Base-by-base conservation (phyloP, 2,329 filamentous ascomycete genomes). In the Samsoniella hepiali region DNA sequence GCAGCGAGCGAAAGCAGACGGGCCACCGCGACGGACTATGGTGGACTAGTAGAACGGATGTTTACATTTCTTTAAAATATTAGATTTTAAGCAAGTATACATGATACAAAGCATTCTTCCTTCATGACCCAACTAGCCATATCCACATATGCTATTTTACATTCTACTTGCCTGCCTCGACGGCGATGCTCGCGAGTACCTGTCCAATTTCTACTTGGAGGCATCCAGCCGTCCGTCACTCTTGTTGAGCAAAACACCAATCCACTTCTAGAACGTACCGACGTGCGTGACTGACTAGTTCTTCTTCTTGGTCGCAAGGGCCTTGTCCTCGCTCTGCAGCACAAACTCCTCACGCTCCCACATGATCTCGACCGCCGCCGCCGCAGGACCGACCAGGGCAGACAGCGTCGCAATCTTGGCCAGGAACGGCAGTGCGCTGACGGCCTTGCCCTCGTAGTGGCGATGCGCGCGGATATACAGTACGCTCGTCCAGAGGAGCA, bases 301-400 rank as follows among this genome's bases (percentile, higher is more conserved):
- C 51, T 42, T 62, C 60, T 62, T 62, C 60, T 62, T 62, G 50
- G 50, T 32, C 9, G 44, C 15, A 8, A 50, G 45, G 2, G 38
- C 31, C 53, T 62, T 62, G 44, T 62, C 60, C 51, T 62, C 60
- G 44, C 51, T 50, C 44, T 62, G 60, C 11, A 67, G 53, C 22
- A 66, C 61, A 13, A 66, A 54, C 63, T 67, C 67, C 44, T 69
- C 68, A 7, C 68, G 64, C 62, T 68, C 67, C 68, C 68, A 68
- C 65, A 68, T 65, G 40, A 69, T 51, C 61, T 66, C 64, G 3
- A 68, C 66, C 6, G 67, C 67, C 5, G 68, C 60, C 3, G 63
- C 67, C 0, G 63, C 63, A 2, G 67, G 68, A 4, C 68, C 65
- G 9, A 60, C 51, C 36, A 68, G 13, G 11, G 61, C 58, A 15